Conservation (phyloP, 306 rosid genomes). For the Senna siamea region DNA sequence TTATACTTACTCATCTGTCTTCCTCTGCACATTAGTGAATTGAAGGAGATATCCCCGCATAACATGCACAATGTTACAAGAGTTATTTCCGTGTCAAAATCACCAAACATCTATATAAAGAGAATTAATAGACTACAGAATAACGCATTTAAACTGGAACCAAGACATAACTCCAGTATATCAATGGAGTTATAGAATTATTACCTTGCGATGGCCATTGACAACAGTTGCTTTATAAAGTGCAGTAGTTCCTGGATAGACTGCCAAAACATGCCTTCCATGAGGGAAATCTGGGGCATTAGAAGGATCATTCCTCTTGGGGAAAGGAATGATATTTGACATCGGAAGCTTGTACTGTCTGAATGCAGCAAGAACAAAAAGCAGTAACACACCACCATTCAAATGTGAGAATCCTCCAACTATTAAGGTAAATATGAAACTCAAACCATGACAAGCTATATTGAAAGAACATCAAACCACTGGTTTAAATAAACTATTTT, state of each 20-base stretch:
- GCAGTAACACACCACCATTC: neutral
- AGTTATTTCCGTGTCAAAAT: neutral
- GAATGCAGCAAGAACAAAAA: neutral
- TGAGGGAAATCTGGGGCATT: slow-evolving; percentile 1
- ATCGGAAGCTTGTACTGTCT: slow-evolving; percentile 3
- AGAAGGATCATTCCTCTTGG: slow-evolving; percentile 3
- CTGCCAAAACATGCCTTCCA: neutral
- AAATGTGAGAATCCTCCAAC: neutral
- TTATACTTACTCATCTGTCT: slow-evolving; percentile 5
- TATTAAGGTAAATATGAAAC: too few species aligned
- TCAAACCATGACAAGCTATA: neutral
- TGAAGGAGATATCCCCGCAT: neutral
- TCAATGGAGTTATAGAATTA: neutral
- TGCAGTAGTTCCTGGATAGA: neutral
- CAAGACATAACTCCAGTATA: neutral
- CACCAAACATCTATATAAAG: neutral
- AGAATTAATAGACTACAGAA: neutral
- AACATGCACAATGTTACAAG: neutral
- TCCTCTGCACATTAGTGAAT: neutral
- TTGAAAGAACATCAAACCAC: neutral
- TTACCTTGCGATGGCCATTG: slow-evolving; percentile 10
- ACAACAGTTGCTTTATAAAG: slow-evolving; percentile 1
- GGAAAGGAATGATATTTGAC: slow-evolving; percentile 2
- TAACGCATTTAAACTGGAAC: neutral
- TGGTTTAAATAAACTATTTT: neutral